Conservation (phyloP, 2,329 filamentous ascomycete genomes). For the Penicillium capsulatum region DNA sequence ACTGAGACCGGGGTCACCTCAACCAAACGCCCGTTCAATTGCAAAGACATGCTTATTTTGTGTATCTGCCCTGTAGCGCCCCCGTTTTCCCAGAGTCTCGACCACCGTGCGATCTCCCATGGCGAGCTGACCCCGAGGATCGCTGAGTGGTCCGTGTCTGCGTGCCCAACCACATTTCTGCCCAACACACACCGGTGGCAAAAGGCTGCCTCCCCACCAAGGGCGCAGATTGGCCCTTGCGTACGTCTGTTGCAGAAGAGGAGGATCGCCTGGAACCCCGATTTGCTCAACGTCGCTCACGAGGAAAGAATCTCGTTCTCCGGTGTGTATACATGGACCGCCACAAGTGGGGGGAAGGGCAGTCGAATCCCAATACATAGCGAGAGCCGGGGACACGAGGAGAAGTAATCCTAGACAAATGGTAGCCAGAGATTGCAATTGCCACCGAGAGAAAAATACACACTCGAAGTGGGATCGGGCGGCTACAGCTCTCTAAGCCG, state of each 20-base stretch:
- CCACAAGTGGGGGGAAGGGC: not conserved
- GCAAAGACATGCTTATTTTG: slow-evolving; percentile 4
- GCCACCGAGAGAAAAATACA: too few relatives aligned
- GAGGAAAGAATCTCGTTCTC: not conserved
- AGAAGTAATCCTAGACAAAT: too few relatives aligned
- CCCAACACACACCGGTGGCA: slow-evolving; percentile 32
- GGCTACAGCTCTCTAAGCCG: slow-evolving; percentile 26
- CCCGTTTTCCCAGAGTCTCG: slow-evolving; percentile 6
- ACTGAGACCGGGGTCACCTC: too few relatives aligned
- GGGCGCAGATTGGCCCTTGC: slow-evolving; percentile 14
- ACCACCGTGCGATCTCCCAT: slow-evolving; percentile 16
- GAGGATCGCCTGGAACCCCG: slow-evolving; percentile 10
- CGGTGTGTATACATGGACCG: too few relatives aligned
- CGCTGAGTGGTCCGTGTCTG: slow-evolving; percentile 18
- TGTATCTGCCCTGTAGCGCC: too few relatives aligned
- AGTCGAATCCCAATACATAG: not conserved
- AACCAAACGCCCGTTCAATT: slow-evolving; percentile 1
- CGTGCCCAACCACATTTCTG: slow-evolving; percentile 40
- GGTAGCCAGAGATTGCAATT: too few relatives aligned
- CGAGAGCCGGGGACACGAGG: too few relatives aligned
- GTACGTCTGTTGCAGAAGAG: slow-evolving; percentile 4
- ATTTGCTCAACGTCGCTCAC: slow-evolving; percentile 14
- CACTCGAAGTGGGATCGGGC: slow-evolving; percentile 4
- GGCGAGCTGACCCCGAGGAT: slow-evolving; percentile 17
- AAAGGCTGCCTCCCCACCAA: slow-evolving; percentile 10